Conservation (phyloP, 2,329 filamentous ascomycete species). For the Cladorrhinum sp. region DNA sequence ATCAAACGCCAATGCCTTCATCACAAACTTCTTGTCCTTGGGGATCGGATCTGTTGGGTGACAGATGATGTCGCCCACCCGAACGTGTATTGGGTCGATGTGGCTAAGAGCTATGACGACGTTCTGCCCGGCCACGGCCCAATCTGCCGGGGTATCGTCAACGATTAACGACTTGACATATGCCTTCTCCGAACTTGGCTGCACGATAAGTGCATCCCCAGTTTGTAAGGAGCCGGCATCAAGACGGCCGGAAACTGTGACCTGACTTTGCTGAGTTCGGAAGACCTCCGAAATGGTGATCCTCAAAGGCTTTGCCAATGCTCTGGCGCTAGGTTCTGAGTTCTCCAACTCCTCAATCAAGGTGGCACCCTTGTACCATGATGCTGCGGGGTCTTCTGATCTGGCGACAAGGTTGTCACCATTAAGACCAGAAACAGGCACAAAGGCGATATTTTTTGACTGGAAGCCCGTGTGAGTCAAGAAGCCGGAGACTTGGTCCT, state of each 20-base stretch:
- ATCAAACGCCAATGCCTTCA: conserved; percentile 86
- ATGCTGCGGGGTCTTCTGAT: conserved; percentile 52
- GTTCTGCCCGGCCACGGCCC: conserved; percentile 91
- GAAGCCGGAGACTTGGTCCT: conserved; percentile 78
- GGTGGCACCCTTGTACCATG: conserved; percentile 80
- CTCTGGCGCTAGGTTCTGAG: conserved; percentile 69
- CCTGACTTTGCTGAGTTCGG: conserved; percentile 72
- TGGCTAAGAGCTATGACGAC: conserved; percentile 78
- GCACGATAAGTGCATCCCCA: conserved; percentile 74
- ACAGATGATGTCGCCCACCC: conserved; percentile 84
- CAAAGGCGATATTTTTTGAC: conserved; percentile 74
- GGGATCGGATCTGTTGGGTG: conserved; percentile 62
- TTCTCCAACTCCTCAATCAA: conserved; percentile 80
- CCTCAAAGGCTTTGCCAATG: conserved; percentile 74
- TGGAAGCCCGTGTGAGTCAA: conserved; percentile 79
- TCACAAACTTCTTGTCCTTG: conserved; percentile 70
- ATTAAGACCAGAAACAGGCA: conserved; percentile 84
- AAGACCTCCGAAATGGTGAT: conserved; percentile 88
- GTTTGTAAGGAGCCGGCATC: conserved; percentile 80
- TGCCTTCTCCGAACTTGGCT: conserved; percentile 78
- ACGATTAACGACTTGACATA: conserved; percentile 79
- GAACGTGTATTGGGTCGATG: conserved; percentile 80
- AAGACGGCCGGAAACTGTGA: conserved; percentile 82
- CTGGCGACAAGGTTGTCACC: conserved; percentile 78
- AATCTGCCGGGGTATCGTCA: conserved; percentile 70